Percentiles rank a stretch among this genome's conserved stretches.
phyloP scores from a whole-genome alignment of 208 protist genomes.

The Vickermania spadyakhi region DNA sequence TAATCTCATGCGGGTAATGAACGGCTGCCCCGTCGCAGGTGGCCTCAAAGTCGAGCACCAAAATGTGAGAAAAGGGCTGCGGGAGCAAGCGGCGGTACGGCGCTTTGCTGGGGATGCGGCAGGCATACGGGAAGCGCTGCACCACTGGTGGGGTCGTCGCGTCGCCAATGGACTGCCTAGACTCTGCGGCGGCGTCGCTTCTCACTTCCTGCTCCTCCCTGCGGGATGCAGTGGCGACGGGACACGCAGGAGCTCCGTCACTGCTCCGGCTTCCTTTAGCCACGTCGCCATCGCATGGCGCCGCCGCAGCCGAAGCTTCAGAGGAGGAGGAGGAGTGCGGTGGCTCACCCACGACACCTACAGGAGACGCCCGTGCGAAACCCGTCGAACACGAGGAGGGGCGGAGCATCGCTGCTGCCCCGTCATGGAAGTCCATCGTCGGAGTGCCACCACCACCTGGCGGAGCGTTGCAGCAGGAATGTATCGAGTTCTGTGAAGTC shows the following conservation, averaged over 20 bases:
- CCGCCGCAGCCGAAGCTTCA: not conserved
- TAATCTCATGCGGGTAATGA: conserved; percentile 91
- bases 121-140: conserved; percentile 2
- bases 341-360: not conserved
- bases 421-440: no score
- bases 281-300: not conserved
- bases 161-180: not conserved
- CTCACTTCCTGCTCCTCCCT: no score
- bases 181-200: not conserved
- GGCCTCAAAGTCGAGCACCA: conserved; percentile 90
- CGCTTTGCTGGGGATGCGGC: conserved; percentile 18
- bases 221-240: not conserved
- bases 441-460: not conserved
- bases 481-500: not conserved
- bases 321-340: not conserved
- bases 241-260: not conserved
- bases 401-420: not conserved
- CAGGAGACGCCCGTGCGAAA: not conserved
- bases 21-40: conserved; percentile 69
- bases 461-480: not conserved
- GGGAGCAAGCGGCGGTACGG: conserved; percentile 26
- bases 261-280: not conserved
- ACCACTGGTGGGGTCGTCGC: conserved; percentile 3
- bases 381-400: not conserved
- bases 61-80: conserved; percentile 85